Conservation (phyloP, 306 rosid species). For the Prunus campanulata region DNA sequence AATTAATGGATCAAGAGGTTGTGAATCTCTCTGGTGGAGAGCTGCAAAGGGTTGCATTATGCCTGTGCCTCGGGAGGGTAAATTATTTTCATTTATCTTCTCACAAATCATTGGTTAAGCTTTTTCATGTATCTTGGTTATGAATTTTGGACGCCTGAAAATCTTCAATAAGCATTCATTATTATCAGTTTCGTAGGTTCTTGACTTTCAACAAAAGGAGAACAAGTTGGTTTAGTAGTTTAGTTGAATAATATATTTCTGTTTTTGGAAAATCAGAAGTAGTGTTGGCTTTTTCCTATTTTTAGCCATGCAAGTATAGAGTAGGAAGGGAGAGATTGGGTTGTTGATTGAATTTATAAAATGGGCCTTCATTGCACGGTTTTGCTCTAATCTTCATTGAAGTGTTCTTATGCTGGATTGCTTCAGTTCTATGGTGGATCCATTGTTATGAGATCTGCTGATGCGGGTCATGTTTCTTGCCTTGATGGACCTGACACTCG, state of each 20-base stretch:
- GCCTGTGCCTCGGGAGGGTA: constrained; percentile 98
- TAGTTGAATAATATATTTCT: not conserved
- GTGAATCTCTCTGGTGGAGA: constrained; percentile 99
- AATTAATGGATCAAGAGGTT: constrained; percentile 96
- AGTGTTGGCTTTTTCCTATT: not conserved
- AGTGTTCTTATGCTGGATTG: no score
- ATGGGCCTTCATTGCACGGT: not conserved
- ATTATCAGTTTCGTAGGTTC: not conserved
- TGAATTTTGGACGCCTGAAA: not conserved
- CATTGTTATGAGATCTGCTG: not conserved
- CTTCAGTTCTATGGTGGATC: not conserved
- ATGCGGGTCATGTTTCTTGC: not conserved
- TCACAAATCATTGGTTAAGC: not conserved
- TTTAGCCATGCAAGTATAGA: not conserved
- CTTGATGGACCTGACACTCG: not conserved
- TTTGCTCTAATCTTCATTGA: no score
- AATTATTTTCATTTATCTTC: not conserved
- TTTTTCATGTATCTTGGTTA: not conserved
- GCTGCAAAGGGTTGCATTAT: constrained; percentile 94
- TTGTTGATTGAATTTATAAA: not conserved
- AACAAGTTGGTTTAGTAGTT: not conserved
- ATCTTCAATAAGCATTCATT: not conserved
- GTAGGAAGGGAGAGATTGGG: not conserved
- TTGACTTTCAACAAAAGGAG: not conserved
- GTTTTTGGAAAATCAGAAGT: not conserved